Evolutionary conservation across 208 protist genomes (phyloP), one percentile per base, ranked within the genome.

Genomic region (Lotmaria passim): DNA sequence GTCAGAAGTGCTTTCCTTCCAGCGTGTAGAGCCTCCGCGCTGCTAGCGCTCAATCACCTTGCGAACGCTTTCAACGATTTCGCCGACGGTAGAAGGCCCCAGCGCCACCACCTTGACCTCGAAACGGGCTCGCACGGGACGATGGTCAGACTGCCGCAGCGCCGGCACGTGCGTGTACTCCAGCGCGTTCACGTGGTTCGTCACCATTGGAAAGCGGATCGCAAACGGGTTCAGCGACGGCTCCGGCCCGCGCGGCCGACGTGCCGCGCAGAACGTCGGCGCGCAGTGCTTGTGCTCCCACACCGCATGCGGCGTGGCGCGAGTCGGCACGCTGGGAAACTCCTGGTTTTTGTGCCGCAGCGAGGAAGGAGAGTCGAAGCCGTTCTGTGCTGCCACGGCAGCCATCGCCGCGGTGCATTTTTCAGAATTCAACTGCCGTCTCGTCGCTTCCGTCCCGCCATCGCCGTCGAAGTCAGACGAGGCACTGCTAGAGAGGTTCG

Each of bases 71-170:
- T 71, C 53, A 3, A 87, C 39, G 3, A 90, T 61, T 19, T 78
- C 63, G 24, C 36, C 58, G 5, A 93, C 81, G 7, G 86, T 53
- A 28, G 75, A 61, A 8, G 83, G 69, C 21, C 36, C 46, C 66
- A 93, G 34, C 3, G 71, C 47, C 12, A 93, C 43, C 15, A 91
- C 85, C 34, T 66, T 77, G 36, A 93, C 84, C 38, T 83, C 81
- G 58, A 93, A 93, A 26, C 82, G 75, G n/a, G 85, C 82, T 24
- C 74, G 81, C 41, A 93, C 88, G 8, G 88, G 88, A 14, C 85
- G 77, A 28, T 93, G 88, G 58, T 93, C 88, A 8, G 88, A 93
- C 60, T 87, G 78, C 55, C 73, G 71, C 65, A 93, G 67, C 15
- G 17, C 14, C 47, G 64, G 39, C 26, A 88, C 76, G 73, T 63